Conservation (phyloP, 345 rosid genomes). For the Arabidopsis thaliana region TAIR10.1 NC_003076.8:24077001-24077500, state of each 20-base stretch:
- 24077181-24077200: constrained; percentile 5
- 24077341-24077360: neutral
- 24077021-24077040: constrained; percentile 1
- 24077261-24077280: neutral
- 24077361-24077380: neutral
- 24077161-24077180: neutral
- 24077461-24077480: constrained; percentile 9
- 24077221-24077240: neutral
- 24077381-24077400: neutral
- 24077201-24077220: neutral
- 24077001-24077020: neutral
- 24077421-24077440: constrained; percentile 27
- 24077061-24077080: neutral
- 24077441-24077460: constrained; percentile 13
- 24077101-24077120: neutral
- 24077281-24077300: neutral
- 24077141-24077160: neutral
- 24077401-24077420: neutral
- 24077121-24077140: neutral
- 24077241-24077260: neutral
- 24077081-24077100: constrained; percentile 12
- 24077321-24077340: neutral
- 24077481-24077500: constrained; percentile 30
- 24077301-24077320: neutral
- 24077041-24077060: neutral